Conservation (phyloP, 139 green algal genomes). For the Limnomonas spitsbergensis region DNA sequence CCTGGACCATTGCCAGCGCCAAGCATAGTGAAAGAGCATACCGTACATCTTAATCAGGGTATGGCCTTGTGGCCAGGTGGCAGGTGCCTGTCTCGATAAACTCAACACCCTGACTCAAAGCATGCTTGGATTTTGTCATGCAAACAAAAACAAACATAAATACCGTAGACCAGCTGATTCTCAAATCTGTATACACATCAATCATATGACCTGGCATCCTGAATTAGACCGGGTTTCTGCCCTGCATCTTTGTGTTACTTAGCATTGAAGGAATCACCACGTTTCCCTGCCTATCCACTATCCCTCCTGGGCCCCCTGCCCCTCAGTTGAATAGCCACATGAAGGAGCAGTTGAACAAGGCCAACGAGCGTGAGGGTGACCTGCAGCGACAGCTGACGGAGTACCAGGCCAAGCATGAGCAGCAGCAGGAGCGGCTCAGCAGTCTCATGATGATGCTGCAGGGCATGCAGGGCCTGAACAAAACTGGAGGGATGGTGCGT, state of each 20-base stretch:
- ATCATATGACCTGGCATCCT: background rate
- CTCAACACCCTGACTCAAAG: too few relatives aligned
- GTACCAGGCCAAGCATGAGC: conserved; percentile 2
- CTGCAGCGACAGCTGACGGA: background rate
- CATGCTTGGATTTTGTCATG: too few relatives aligned
- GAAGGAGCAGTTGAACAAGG: background rate
- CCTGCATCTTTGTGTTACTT: conserved; percentile 1
- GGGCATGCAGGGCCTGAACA: background rate
- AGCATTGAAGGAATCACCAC: too few relatives aligned
- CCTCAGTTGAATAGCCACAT: conserved; percentile 3
- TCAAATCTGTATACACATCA: too few relatives aligned
- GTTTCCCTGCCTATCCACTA: too few relatives aligned
- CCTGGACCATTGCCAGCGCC: too few relatives aligned
- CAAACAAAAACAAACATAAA: too few relatives aligned
- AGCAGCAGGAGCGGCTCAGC: background rate
- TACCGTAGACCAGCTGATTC: too few relatives aligned
- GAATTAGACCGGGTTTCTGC: background rate
- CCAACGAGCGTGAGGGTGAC: background rate
- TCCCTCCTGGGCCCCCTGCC: background rate
- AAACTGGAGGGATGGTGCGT: background rate
- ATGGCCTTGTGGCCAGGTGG: too few relatives aligned
- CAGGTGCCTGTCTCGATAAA: too few relatives aligned
- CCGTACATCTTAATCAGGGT: too few relatives aligned
- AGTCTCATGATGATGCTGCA: background rate
- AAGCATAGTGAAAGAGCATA: too few relatives aligned